A percentile compares a stretch with the other conserved stretches of the same genome.
Evolutionary conservation across 768 basidiomycete species (phyloP).

Genomic region (Rickenella mellea): DNA sequence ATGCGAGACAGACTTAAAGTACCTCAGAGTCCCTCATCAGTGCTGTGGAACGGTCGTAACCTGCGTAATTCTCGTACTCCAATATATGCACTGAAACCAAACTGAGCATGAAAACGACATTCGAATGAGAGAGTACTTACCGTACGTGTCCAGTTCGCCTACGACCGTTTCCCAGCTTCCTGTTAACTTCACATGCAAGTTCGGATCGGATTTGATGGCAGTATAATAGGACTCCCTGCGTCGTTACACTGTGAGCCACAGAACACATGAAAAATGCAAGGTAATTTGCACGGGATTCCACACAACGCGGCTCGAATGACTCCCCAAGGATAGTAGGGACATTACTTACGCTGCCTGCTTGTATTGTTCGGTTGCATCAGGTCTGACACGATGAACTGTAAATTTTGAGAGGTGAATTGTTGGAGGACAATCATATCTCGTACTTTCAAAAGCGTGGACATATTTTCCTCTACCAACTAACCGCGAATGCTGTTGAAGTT

Average conservation of each 20-base stretch:
- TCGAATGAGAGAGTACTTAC: slow-evolving; percentile 30
- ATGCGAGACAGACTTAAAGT: slow-evolving; percentile 12
- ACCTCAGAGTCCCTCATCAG: slow-evolving; percentile 63
- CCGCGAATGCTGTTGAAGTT: slow-evolving; percentile 74
- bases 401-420: slow-evolving; percentile 7
- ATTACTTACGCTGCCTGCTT: slow-evolving; percentile 73
- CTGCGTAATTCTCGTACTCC: slow-evolving; percentile 90
- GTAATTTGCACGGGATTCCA: slow-evolving; percentile 4
- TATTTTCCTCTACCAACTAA: slow-evolving; percentile 92
- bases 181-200: slow-evolving; percentile 76
- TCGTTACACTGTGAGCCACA: no score
- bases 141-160: slow-evolving; percentile 84
- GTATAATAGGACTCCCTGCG: slow-evolving; percentile 82
- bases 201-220: slow-evolving; percentile 63
- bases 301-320: no score
- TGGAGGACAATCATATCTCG: slow-evolving; percentile 15
- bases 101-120: not conserved
- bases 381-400: slow-evolving; percentile 79
- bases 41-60: slow-evolving; percentile 68
- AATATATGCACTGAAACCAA: slow-evolving; percentile 50
- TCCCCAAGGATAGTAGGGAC: not conserved
- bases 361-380: slow-evolving; percentile 73
- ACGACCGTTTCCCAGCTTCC: slow-evolving; percentile 91
- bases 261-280: slow-evolving; percentile 6
- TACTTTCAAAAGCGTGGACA: slow-evolving; percentile 83